Percentiles rank a stretch among this genome's conserved stretches.
Conservation (phyloP, 2,329 filamentous ascomycete genomes). For the Ceratocystiopsis brevicomis region DNA sequence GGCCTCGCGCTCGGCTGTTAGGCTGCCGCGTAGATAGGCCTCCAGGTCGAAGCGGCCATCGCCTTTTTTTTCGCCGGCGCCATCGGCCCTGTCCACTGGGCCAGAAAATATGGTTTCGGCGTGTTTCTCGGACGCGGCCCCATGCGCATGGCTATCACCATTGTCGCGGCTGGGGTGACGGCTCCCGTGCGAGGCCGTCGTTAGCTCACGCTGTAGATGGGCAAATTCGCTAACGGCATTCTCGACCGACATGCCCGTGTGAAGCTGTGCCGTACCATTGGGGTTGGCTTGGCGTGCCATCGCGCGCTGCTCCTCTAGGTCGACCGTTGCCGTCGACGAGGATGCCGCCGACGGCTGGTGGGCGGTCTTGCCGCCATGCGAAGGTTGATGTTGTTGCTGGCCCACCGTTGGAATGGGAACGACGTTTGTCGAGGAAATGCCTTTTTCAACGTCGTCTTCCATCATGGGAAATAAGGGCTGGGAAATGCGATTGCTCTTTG, state of each 20-base stretch:
- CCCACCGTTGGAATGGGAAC: too few relatives aligned
- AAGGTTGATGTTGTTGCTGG: too few relatives aligned
- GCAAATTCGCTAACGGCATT: slow-evolving; percentile 53
- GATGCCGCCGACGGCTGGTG: slow-evolving; percentile 6
- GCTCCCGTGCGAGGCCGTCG: slow-evolving; percentile 35
- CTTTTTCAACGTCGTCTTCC: too few relatives aligned
- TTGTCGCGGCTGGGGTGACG: slow-evolving; percentile 18
- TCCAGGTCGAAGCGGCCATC: slow-evolving; percentile 58
- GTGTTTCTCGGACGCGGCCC: slow-evolving; percentile 28
- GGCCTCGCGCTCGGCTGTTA: slow-evolving; percentile 51
- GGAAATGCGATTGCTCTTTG: too few relatives aligned
- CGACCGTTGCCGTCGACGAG: slow-evolving; percentile 10
- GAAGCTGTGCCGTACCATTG: slow-evolving; percentile 23
- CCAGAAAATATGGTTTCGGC: not conserved
- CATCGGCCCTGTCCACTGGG: not conserved
- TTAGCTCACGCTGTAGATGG: slow-evolving; percentile 43
- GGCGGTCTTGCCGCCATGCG: too few relatives aligned
- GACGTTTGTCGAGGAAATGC: too few relatives aligned
- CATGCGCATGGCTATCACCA: slow-evolving; percentile 24
- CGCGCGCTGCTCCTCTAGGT: slow-evolving; percentile 21
- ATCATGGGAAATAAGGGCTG: too few relatives aligned
- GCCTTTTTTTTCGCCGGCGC: slow-evolving; percentile 18
- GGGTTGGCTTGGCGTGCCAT: slow-evolving; percentile 27
- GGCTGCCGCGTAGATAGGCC: slow-evolving; percentile 48
- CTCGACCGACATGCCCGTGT: slow-evolving; percentile 40